A percentile compares a stretch with the other conserved stretches of the same genome.
Conservation (phyloP, 371 early-diverging fungal genomes). For the Mucor indicus region DNA sequence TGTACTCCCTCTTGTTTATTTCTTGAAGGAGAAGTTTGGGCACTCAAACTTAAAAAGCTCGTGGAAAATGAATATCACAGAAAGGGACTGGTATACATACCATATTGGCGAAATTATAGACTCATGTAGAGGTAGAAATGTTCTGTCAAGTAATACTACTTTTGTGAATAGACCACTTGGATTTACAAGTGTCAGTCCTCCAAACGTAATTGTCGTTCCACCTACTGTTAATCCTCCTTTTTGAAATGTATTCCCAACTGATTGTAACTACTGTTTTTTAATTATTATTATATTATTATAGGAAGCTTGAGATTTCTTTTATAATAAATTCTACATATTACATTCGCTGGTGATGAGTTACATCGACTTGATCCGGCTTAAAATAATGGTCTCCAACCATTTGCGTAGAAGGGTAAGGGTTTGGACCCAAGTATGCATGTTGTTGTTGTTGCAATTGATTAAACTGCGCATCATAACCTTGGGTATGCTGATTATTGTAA, state of each 20-base stretch:
- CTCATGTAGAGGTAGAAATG: constrained; percentile 6
- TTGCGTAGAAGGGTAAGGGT: constrained; percentile 4
- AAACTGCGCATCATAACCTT: constrained; percentile 1
- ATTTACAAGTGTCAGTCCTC: too few relatives aligned
- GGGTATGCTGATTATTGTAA: not conserved
- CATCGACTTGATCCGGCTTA: constrained; percentile 22
- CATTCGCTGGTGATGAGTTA: constrained; percentile 6
- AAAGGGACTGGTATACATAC: constrained; percentile 32
- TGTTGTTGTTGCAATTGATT: constrained; percentile 12
- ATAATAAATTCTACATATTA: not conserved
- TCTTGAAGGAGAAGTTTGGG: constrained; percentile 31
- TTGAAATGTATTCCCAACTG: too few relatives aligned
- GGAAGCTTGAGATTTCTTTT: too few relatives aligned
- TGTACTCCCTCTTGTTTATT: constrained; percentile 27
- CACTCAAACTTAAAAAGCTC: constrained; percentile 34
- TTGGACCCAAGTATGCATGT: constrained; percentile 4
- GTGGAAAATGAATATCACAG: constrained; percentile 38
- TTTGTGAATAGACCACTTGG: too few relatives aligned
- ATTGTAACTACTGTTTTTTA: too few relatives aligned
- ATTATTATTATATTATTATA: too few relatives aligned
- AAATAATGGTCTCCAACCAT: constrained; percentile 10
- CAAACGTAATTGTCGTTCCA: too few relatives aligned
- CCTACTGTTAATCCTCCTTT: too few relatives aligned
- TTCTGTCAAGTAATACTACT: too few relatives aligned
- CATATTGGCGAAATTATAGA: constrained; percentile 27